Evolutionary conservation across 805 yeast species (phyloP), one percentile per base, ranked within the genome.

Genomic region (Candida fluviatilis): DNA sequence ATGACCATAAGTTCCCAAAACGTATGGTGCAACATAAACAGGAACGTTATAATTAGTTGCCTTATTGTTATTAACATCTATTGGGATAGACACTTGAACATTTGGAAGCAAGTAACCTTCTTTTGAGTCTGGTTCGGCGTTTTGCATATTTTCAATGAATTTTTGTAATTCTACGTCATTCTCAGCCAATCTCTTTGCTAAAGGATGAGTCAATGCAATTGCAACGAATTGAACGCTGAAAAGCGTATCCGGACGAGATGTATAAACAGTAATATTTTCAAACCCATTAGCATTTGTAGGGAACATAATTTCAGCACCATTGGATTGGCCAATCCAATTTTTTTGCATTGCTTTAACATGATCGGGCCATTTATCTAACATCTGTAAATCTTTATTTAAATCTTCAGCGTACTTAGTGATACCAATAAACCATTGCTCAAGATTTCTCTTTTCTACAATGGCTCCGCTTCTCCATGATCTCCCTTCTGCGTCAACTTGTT

Each of bases 401-500:
- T 70, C 80, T 2, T 73, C 64, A 1, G 95, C 95, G 60, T 76
- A 89, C 42, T 82, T 71, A 1, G 99, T 89, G 40, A 93, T 91
- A 8, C 87, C 87, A 47, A 93, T 69, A 51, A 91, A 93, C 99
- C 99, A 93, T 58, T 93, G 99, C 45, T 81, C 85, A 33, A 93
- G 66, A 37, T 77, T 62, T 43, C 71, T 73, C 60, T 87, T 88
- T 58, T 93, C 97, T 0, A 91, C 99, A 12, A 81, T 42, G 0
- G 98, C 99, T 4, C 99, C 99, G 2, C 96, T 88, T 58, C 99
- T 76, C 99, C 99, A 93, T 0, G 97, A 88, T 39, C 80, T 70
- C 1, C 99, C 99, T 32, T 86, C 76, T 2, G 82, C 58, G 58
- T 93, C 99, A 2, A 93, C 97, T 60, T 93, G 99, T 61, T 93